Percentiles rank a stretch among this genome's conserved stretches.
Evolutionary conservation across 352 stramenopile species (phyloP).

Genomic region (Phytophthora agathidicida): DNA sequence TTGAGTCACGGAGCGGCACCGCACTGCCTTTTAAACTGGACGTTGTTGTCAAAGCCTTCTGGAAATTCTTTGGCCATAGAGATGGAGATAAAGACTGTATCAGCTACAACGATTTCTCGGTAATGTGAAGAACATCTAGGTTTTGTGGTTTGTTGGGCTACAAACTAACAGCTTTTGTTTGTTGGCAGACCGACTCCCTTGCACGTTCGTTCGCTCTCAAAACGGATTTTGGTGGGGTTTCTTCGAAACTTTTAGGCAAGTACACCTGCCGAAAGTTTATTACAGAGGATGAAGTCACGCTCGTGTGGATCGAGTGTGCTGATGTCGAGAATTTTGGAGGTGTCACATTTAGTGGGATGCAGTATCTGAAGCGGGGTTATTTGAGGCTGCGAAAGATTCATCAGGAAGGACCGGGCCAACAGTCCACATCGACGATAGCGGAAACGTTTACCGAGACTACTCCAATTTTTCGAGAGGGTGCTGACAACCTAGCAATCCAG

Average conservation of each 20-base stretch:
- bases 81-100: neutral
- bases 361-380: neutral
- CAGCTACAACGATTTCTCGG: neutral
- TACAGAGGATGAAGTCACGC: constrained; percentile 33
- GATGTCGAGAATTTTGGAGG: constrained; percentile 9
- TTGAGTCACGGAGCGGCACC: neutral
- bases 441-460: neutral
- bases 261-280: constrained; percentile 38
- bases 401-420: neutral
- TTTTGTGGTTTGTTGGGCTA: no score
- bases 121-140: no score
- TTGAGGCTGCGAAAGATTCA: neutral
- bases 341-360: neutral
- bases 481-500: neutral
- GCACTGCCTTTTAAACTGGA: constrained; percentile 7
- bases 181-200: neutral
- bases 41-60: constrained; percentile 7
- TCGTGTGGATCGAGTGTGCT: constrained; percentile 38
- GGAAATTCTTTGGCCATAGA: neutral
- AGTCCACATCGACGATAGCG: neutral
- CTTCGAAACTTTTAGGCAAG: neutral
- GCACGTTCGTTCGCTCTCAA: neutral
- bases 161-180: neutral
- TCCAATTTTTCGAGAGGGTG: neutral
- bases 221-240: neutral